Base-by-base conservation (phyloP, 768 basidiomycete genomes). In the Leccinum subtestaceum region DNA sequence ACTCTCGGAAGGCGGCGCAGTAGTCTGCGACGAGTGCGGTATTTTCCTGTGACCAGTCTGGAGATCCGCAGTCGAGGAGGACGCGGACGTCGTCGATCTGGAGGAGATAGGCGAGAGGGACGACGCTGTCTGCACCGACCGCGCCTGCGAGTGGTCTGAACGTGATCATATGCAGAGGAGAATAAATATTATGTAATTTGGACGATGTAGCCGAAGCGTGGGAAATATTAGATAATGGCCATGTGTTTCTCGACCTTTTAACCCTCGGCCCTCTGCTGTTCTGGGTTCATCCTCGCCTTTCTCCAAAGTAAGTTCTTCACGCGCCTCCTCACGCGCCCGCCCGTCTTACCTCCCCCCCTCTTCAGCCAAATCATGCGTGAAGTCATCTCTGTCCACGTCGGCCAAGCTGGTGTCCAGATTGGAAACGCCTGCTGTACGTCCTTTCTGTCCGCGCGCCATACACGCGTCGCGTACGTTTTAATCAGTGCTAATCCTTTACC, bases 331-430 rank as follows among this genome's bases (percentile, higher is more conserved):
- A 54, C 72, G 74, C 62, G 70, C 62, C 57, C 48, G 3, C 21
- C 60, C 56, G 19, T 12, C 54, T 64, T 55, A 61, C 52, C 47
- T 1, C 34, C 2, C 2, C 43, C 31, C 38, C 21, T 51, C 3
- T 34, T 4, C 25, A 68, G 66, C 55, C 54, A 65, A 67, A 80
- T 70, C 76, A 93, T 93, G 91, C 89, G 91, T 82, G 91, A 93
- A 89, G 95, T 98, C 77, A 96, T 97, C 81, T 96, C 93, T 67
- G 83, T 98, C 73, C 94, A 98, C 79, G 95, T 98, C 74, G 96
- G 96, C 72, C 97, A 99, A 81, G 97, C 96, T 72, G 95, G 94
- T 87, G 89, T 92, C 68, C 92, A 94, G 81, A 91, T 94, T 70
- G 95, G 96, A 72, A 98, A 98, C 77, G 96, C 97, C 72, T 99